Evolutionary conservation across 2,329 filamentous ascomycete genomes (phyloP), one percentile per base, ranked within the genome.

Genomic region (Microsporum ferrugineum): DNA sequence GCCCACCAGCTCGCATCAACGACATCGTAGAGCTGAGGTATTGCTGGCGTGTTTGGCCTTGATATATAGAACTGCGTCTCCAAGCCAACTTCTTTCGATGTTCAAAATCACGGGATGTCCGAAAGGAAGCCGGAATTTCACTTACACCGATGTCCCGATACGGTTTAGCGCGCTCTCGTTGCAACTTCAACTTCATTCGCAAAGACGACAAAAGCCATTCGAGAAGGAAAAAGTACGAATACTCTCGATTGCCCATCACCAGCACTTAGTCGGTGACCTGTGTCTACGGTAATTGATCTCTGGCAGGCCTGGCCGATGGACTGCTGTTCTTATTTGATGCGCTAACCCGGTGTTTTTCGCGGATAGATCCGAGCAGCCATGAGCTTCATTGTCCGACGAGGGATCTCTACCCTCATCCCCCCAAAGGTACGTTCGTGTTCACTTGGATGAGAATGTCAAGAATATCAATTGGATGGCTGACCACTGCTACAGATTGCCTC

Each of bases 321-420:
- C 5, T 55, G 31, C 45, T 29, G n/a, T 10, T 10, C 12, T 17
- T 29, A 7, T 23, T 34, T 34, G 31, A 17, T 23, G 12, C 51
- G 51, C 51, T 55, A 36, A 55, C 51, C 14, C 14, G 0, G 51
- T 23, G 17, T 17, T 55, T 12, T 34, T 17, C 51, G 7, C 31
- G 31, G 10, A 31, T 12, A 55, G 51, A 55, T 55, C 56, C 56
- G 36, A 70, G 76, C 83, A 89, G 17, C 80, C 79, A 96, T 96
- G 91, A 96, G 90, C 84, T 94, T 86, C 85, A 83, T 95, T 74
- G 84, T 86, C 74, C 89, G 88, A 80, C 87, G 91, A 80, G 88
- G 85, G 83, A 88, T 96, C 75, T 97, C 94, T 76, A 96, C 95
- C 83, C 88, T 99, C 78, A 96, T 99, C 73, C 95, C 95, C 71